Evolutionary conservation across 176 grass and related monocot genomes (phyloP).

Genomic region (Avena eriantha): DNA sequence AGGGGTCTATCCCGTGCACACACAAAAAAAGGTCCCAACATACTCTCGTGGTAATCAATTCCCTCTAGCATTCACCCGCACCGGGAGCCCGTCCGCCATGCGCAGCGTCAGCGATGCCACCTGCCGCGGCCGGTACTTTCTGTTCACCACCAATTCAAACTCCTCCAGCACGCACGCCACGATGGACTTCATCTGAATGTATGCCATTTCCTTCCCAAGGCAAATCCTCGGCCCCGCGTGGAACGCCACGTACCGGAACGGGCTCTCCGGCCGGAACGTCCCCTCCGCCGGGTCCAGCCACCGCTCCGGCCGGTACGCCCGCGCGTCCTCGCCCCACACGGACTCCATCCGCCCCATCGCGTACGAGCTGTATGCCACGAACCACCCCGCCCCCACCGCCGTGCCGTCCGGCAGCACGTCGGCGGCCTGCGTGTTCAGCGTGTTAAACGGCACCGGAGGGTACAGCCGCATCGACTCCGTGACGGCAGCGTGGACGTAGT

Average conservation of each 20-base stretch:
- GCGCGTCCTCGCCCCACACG: constrained; percentile 56
- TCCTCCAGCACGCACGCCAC: constrained; percentile 58
- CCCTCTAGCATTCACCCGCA: constrained; percentile 40
- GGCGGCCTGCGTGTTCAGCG: constrained; percentile 11
- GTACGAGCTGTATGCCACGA: constrained; percentile 62
- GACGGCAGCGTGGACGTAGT: constrained; percentile 81
- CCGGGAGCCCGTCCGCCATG: constrained; percentile 64
- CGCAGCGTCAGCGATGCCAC: constrained; percentile 51
- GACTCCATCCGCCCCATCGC: constrained; percentile 67
- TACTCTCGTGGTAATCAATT: not conserved
- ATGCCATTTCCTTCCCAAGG: constrained; percentile 80
- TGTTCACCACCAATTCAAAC: constrained; percentile 39
- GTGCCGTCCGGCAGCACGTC: constrained; percentile 83
- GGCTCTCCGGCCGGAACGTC: constrained; percentile 64
- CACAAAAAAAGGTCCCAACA: no score
- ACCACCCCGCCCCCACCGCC: constrained; percentile 47
- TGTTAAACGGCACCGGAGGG: constrained; percentile 56
- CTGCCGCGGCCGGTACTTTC: constrained; percentile 43
- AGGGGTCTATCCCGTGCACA: no score
- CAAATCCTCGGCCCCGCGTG: constrained; percentile 76
- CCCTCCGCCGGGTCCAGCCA: constrained; percentile 57
- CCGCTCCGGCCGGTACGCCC: constrained; percentile 63
- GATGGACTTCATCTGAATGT: constrained; percentile 83
- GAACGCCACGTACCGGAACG: constrained; percentile 61
- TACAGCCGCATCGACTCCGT: constrained; percentile 81